Percentiles rank a stretch among this genome's conserved stretches.
Conservation (phyloP, 441 rosid genomes). For the Adansonia gregorii region DNA sequence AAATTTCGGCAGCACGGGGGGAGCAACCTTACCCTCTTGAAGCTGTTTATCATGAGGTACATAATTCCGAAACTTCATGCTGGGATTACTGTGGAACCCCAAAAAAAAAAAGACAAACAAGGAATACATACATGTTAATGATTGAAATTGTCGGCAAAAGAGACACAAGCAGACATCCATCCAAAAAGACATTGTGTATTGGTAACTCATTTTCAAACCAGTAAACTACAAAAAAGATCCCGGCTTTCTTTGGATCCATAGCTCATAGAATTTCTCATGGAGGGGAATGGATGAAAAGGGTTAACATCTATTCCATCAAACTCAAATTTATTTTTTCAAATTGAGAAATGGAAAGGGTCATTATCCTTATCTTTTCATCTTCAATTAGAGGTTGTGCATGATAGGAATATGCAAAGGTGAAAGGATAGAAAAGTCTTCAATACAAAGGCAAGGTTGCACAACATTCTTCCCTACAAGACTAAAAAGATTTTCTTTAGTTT, state of each 20-base stretch:
- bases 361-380: background rate
- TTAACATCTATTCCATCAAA: background rate
- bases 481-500: background rate
- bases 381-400: background rate
- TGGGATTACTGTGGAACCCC: slow-evolving; percentile 49
- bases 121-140: slow-evolving; percentile 8
- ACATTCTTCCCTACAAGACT: background rate
- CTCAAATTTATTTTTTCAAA: background rate
- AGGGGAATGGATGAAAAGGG: background rate
- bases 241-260: background rate
- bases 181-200: background rate
- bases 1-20: slow-evolving; percentile 88
- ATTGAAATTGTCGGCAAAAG: background rate
- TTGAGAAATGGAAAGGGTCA: background rate
- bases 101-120: slow-evolving; percentile 1
- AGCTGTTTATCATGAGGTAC: slow-evolving; percentile 92
- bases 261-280: background rate
- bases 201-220: background rate
- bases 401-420: background rate
- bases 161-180: background rate
- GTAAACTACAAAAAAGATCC: background rate
- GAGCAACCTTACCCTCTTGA: slow-evolving; percentile 84
- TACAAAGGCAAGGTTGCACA: background rate
- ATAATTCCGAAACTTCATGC: slow-evolving; percentile 90
- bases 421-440: background rate